Percentiles rank a stretch among this genome's conserved stretches.
Evolutionary conservation across 345 rosid genomes (phyloP).

Genomic region (Anastatica hierochuntica): DNA sequence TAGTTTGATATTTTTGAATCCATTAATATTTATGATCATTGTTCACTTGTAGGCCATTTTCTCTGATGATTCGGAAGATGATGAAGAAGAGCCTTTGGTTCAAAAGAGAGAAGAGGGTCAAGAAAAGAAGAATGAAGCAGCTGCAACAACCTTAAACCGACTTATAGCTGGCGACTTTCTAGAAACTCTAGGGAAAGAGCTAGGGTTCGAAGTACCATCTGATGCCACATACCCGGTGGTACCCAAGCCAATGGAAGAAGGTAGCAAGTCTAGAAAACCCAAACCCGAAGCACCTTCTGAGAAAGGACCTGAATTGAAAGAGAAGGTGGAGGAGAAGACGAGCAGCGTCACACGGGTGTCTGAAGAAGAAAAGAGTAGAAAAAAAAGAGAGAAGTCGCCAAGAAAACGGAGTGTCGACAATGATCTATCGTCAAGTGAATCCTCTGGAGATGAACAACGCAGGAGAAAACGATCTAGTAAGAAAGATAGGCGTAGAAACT

Average conservation of each 20-base stretch:
- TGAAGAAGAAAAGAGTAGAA: conserved; percentile 43
- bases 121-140: conserved; percentile 61
- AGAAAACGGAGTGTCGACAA: conserved; percentile 13
- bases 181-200: conserved; percentile 90
- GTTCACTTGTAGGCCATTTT: conserved; percentile 63
- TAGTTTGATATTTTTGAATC: background rate
- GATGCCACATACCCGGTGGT: conserved; percentile 34
- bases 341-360: conserved; percentile 29
- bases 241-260: conserved; percentile 24
- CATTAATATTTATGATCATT: background rate
- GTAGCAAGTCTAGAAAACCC: conserved; percentile 18
- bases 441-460: conserved; percentile 55
- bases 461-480: conserved; percentile 36
- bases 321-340: conserved; percentile 29
- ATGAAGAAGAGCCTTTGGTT: conserved; percentile 35
- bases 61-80: conserved; percentile 87
- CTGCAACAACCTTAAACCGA: conserved; percentile 69
- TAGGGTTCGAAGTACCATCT: conserved; percentile 88
- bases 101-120: conserved; percentile 36
- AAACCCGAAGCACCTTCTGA: conserved; percentile 19
- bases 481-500: conserved; percentile 32
- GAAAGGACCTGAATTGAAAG: conserved; percentile 5
- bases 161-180: conserved; percentile 89
- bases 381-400: conserved; percentile 26
- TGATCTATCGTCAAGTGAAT: conserved; percentile 25